These are phyloP conservation scores for Trichosporon asahii DNA, from an alignment of 1,284 basidiomycete species.

Conservation along the genomic window DNA sequence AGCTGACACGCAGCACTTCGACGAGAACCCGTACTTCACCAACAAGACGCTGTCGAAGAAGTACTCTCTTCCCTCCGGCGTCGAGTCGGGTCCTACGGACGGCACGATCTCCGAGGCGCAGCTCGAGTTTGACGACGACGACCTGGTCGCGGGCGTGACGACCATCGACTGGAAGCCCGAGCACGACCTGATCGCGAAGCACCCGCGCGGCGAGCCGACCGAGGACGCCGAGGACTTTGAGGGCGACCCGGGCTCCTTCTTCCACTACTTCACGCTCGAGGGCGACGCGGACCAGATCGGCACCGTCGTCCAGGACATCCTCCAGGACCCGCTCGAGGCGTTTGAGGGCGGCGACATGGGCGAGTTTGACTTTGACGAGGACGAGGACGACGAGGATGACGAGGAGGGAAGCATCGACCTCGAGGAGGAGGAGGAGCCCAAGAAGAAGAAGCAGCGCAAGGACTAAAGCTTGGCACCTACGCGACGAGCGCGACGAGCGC, in stretches of 20 bases:
- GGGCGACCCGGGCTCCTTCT: slow-evolving; percentile 54
- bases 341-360: slow-evolving; percentile 38
- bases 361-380: slow-evolving; percentile 33
- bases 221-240: slow-evolving; percentile 36
- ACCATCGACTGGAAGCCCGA: slow-evolving; percentile 56
- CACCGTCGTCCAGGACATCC: slow-evolving; percentile 32
- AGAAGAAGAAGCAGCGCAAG: slow-evolving; percentile 15
- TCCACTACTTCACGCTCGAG: slow-evolving; percentile 53
- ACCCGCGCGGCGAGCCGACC: slow-evolving; percentile 45
- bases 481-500: neutral
- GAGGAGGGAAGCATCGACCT: slow-evolving; percentile 47
- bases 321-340: slow-evolving; percentile 42
- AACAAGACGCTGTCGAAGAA: slow-evolving; percentile 46
- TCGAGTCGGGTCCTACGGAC: slow-evolving; percentile 31
- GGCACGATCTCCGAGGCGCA: slow-evolving; percentile 40
- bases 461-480: neutral
- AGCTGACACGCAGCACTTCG: slow-evolving; percentile 37
- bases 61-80: slow-evolving; percentile 35
- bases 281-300: slow-evolving; percentile 35
- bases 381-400: slow-evolving; percentile 43
- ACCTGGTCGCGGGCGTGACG: slow-evolving; percentile 32
- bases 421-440: slow-evolving; percentile 42
- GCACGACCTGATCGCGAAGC: slow-evolving; percentile 51
- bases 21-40: slow-evolving; percentile 51
- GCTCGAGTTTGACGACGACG: slow-evolving; percentile 34